A percentile compares a stretch with the other conserved stretches of the same genome.
phyloP scores from a whole-genome alignment of 495 filamentous ascomycete species.

The Durotheca rogersii region DNA sequence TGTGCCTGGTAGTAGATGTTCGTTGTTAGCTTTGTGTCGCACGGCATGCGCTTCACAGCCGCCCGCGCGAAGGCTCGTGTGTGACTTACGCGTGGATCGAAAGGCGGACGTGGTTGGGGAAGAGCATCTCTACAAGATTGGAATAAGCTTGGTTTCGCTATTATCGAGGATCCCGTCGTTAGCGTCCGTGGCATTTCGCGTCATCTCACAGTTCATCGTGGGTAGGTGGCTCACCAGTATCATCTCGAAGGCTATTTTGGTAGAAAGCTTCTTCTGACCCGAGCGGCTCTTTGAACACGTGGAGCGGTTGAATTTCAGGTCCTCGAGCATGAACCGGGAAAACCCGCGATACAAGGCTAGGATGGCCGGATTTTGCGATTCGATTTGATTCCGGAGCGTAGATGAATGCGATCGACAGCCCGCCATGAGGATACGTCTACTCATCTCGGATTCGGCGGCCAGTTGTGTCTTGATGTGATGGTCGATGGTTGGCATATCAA shows the following conservation, averaged over 20 bases:
- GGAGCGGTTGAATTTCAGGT: conserved; percentile 37
- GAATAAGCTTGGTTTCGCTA: conserved; percentile 22
- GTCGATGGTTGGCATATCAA: conserved; percentile 24
- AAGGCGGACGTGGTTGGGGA: conserved; percentile 41
- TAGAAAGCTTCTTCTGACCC: conserved; percentile 38
- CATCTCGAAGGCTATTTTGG: conserved; percentile 41
- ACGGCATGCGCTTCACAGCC: too few relatives aligned
- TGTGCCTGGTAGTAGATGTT: conserved; percentile 24
- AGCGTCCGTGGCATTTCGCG: too few relatives aligned
- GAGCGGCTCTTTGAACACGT: conserved; percentile 28
- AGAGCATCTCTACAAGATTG: conserved; percentile 42
- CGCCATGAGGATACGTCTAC: conserved; percentile 40
- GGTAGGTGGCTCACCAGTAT: conserved; percentile 20
- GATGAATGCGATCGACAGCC: conserved; percentile 32
- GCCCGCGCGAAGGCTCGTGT: too few relatives aligned
- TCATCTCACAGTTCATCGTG: too few relatives aligned
- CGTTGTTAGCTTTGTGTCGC: conserved; percentile 14
- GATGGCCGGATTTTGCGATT: conserved; percentile 34
- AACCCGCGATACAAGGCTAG: conserved; percentile 48
- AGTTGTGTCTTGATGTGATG: conserved; percentile 35
- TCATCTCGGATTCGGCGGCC: conserved; percentile 40
- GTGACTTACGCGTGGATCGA: conserved; percentile 41
- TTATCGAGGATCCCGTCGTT: too few relatives aligned
- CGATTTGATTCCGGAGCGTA: conserved; percentile 37
- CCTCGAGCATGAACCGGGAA: conserved; percentile 50